Evolutionary conservation across 2,329 filamentous ascomycete genomes (phyloP).

Genomic region (Elsinoe australis): DNA sequence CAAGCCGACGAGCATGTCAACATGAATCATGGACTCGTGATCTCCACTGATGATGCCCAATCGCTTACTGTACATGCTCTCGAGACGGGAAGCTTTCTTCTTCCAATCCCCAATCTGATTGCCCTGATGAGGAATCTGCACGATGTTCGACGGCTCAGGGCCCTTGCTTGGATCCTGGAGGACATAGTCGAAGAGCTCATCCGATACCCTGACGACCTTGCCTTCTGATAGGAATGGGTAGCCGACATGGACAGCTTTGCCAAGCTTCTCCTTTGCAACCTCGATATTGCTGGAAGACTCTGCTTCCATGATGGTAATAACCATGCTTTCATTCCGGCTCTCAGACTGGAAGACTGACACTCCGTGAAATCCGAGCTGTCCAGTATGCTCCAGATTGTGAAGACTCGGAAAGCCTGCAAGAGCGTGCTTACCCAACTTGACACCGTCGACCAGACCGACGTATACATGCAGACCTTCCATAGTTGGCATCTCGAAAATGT

Average conservation of each 20-base stretch:
- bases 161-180: slow-evolving; percentile 49
- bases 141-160: slow-evolving; percentile 43
- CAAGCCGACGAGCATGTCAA: slow-evolving; percentile 88
- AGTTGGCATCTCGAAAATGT: slow-evolving; percentile 88
- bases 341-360: slow-evolving; percentile 94
- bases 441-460: slow-evolving; percentile 75
- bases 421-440: slow-evolving; percentile 72
- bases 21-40: slow-evolving; percentile 82
- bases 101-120: slow-evolving; percentile 75
- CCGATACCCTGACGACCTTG: slow-evolving; percentile 78
- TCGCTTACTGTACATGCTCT: slow-evolving; percentile 81
- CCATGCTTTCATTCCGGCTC: slow-evolving; percentile 92
- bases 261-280: slow-evolving; percentile 69
- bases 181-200: slow-evolving; percentile 86
- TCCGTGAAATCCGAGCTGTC: slow-evolving; percentile 74
- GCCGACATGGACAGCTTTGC: slow-evolving; percentile 79
- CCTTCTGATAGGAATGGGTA: slow-evolving; percentile 95
- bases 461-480: slow-evolving; percentile 84
- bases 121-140: slow-evolving; percentile 62
- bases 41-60: slow-evolving; percentile 79
- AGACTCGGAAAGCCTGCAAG: slow-evolving; percentile 89
- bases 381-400: slow-evolving; percentile 76
- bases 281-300: slow-evolving; percentile 63
- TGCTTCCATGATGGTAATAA: slow-evolving; percentile 72
- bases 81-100: slow-evolving; percentile 75